Conservation (phyloP, 2,329 filamentous ascomycete genomes). For the Nannizzia gypsea region DNA sequence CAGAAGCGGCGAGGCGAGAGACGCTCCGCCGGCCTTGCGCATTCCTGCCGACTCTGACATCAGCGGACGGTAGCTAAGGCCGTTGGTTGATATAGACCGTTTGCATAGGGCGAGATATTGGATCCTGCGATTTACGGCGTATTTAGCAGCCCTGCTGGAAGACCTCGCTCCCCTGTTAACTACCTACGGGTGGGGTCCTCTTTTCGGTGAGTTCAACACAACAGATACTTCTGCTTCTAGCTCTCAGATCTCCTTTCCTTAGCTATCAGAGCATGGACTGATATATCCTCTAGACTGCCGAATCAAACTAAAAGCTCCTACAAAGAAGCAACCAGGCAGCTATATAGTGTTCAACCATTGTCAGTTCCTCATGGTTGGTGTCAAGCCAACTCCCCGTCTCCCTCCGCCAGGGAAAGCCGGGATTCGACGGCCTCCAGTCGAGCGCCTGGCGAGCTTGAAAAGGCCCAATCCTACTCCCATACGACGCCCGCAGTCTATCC, state of each 20-base stretch:
- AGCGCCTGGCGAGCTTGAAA: constrained; percentile 32
- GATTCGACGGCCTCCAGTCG: constrained; percentile 24
- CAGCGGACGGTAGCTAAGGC: no score
- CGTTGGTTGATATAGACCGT: no score
- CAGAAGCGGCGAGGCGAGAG: not conserved
- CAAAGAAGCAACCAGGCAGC: not conserved
- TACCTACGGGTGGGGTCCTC: not conserved
- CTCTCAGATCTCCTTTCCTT: not conserved
- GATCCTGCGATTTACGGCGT: not conserved
- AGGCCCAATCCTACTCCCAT: constrained; percentile 28
- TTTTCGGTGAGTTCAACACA: not conserved
- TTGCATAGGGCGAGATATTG: no score
- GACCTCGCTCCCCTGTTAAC: not conserved
- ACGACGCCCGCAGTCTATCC: constrained; percentile 23
- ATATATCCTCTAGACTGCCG: not conserved
- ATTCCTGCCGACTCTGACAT: not conserved
- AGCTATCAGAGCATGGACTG: not conserved
- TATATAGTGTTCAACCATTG: not conserved
- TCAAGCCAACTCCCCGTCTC: constrained; percentile 12
- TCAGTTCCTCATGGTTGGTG: constrained; percentile 9
- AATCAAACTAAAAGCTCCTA: not conserved
- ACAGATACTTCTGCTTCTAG: not conserved
- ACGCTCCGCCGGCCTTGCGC: constrained; percentile 11
- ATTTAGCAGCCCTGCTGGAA: not conserved
- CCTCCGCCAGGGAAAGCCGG: constrained; percentile 21